Percentiles rank a stretch among this genome's conserved stretches.
phyloP scores from a whole-genome alignment of 306 rosid genomes.

The Fagus sylvatica region DNA sequence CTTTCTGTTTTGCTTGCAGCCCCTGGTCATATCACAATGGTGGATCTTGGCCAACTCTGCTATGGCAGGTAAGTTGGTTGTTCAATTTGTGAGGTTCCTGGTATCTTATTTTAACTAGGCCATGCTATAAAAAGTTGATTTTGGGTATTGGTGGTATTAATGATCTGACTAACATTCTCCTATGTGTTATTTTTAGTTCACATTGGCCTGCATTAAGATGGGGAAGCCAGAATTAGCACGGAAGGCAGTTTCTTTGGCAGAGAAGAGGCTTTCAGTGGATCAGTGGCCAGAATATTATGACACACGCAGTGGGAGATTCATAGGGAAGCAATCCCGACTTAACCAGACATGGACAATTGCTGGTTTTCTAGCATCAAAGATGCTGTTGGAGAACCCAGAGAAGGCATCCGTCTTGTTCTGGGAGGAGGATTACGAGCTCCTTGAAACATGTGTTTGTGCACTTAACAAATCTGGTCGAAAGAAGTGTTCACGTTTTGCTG shows the following conservation, averaged over 20 bases:
- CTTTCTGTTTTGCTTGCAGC: constrained; percentile 45
- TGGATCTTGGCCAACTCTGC: constrained; percentile 93
- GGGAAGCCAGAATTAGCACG: constrained; percentile 67
- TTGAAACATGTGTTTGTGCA: constrained; percentile 71
- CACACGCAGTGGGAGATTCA: constrained; percentile 61
- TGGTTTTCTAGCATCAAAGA: constrained; percentile 68
- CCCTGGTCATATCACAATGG: constrained; percentile 97
- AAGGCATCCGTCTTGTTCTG: constrained; percentile 79
- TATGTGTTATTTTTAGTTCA: constrained; percentile 47
- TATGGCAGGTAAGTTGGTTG: constrained; percentile 73
- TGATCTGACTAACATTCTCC: constrained; percentile 4
- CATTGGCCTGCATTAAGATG: constrained; percentile 90
- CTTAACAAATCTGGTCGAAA: constrained; percentile 59
- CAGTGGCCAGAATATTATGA: constrained; percentile 88
- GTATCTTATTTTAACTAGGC: neutral
- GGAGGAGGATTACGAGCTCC: constrained; percentile 85
- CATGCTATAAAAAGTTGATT: neutral
- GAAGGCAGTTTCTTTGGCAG: constrained; percentile 71
- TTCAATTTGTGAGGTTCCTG: neutral
- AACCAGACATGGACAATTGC: constrained; percentile 85
- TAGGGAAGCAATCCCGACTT: constrained; percentile 74
- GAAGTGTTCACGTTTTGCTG: constrained; percentile 58
- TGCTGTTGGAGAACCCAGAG: constrained; percentile 71
- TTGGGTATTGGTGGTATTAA: neutral
- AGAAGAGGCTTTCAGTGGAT: constrained; percentile 62